Conservation (phyloP, 2,329 filamentous ascomycete species). For the Stylonectria norvegica region DNA sequence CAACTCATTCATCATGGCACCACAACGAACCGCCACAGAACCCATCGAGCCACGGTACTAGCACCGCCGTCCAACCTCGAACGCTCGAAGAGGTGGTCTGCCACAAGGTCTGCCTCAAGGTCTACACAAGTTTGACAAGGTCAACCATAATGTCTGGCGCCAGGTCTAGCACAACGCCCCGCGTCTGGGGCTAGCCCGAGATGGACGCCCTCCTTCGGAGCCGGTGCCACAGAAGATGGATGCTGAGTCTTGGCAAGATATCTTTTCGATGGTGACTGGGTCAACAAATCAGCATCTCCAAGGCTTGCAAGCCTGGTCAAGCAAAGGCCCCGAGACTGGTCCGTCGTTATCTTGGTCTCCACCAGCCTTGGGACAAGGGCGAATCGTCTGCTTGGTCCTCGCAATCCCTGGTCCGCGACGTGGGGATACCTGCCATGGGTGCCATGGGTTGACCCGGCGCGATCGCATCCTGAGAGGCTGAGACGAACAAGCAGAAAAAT, state of each 20-base stretch:
- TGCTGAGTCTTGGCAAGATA: not conserved
- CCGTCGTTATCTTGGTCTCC: slow-evolving; percentile 20
- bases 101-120: too few species aligned
- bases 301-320: not conserved
- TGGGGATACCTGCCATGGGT: slow-evolving; percentile 14
- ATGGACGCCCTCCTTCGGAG: not conserved
- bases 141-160: too few species aligned
- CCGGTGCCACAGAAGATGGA: not conserved
- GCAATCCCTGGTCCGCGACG: slow-evolving; percentile 11
- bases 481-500: too few species aligned
- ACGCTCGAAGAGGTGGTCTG: too few species aligned
- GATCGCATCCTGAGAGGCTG: too few species aligned
- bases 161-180: not conserved
- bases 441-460: too few species aligned
- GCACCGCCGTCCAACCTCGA: too few species aligned
- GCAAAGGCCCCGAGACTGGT: not conserved
- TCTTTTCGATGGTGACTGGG: slow-evolving; percentile 13
- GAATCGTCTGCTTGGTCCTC: slow-evolving; percentile 17
- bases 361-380: slow-evolving; percentile 23
- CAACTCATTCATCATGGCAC: too few species aligned
- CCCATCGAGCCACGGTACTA: slow-evolving; percentile 11
- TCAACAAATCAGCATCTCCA: not conserved
- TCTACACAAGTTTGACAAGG: too few species aligned
- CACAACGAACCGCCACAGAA: slow-evolving; percentile 11
- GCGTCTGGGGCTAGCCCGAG: not conserved